These are phyloP conservation scores for Polyporus arcularius DNA, from an alignment of 768 basidiomycete genomes.

Conservation along the genomic window DNA sequence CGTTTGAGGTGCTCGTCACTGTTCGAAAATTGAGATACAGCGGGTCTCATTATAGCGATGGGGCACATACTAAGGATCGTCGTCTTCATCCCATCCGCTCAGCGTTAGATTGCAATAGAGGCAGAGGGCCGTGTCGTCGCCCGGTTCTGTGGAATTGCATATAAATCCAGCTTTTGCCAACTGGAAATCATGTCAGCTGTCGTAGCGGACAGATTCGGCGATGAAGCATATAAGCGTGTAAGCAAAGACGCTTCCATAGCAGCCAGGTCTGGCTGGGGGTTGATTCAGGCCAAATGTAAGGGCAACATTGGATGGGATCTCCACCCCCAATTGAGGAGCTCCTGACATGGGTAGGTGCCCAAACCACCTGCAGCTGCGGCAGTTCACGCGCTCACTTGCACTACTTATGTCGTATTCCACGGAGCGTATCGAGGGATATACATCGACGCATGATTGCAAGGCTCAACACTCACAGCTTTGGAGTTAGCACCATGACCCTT, in stretches of 20 bases:
- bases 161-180: constrained; percentile 91
- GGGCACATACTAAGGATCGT: constrained; percentile 77
- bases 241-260: too few species aligned
- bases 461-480: constrained; percentile 50
- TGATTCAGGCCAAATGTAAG: too few species aligned
- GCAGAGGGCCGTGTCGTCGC: constrained; percentile 83
- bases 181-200: constrained; percentile 39
- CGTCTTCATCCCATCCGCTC: constrained; percentile 84
- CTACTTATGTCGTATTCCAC: not conserved
- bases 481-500: constrained; percentile 71
- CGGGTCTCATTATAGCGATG: not conserved
- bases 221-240: not conserved
- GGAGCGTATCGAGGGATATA: not conserved
- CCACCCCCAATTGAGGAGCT: too few species aligned
- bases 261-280: too few species aligned
- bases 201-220: not conserved
- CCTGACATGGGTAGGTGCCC: too few species aligned
- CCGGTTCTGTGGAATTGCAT: constrained; percentile 64
- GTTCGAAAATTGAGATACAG: constrained; percentile 8
- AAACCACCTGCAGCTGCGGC: too few species aligned
- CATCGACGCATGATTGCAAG: not conserved
- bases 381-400: too few species aligned
- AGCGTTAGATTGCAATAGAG: constrained; percentile 81
- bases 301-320: too few species aligned
- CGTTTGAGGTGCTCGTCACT: constrained; percentile 81